Evolutionary conservation across 148 eudicot species (phyloP), one percentile per base, ranked within the genome.

Genomic region (Silene latifolia): DNA sequence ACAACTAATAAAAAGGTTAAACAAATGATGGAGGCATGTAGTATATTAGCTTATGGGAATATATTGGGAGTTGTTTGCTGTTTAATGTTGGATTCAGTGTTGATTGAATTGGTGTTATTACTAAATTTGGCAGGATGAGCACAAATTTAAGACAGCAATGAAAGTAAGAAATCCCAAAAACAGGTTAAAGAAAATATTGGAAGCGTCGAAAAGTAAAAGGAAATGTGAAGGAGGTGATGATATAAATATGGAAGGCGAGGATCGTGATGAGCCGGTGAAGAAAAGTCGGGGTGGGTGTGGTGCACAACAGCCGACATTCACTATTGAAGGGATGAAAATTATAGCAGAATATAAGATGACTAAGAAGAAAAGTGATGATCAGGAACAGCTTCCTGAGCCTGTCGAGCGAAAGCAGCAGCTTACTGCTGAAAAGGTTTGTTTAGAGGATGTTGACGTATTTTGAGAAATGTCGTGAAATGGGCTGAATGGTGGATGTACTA

Each of bases 151-250:
- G 79, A 89, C 85, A 82, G 98, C 99, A 32, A 72, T 88, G 84
- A 90, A 90, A 81, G 86, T 96, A 18, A 87, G 87, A 83, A 96
- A 92, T 67, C 98, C 99, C 0, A 96, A 96, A 80, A 87, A 89
- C 74, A 86, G 94, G 72, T 81, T 96, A 8, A 96, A 80, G 80
- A 89, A 82, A 84, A 90, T 96, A 27, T 85, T 90, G 79, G 99
- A 96, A 76, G 91, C 97, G 59, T 92, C 86, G 78, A 96, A 96
- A 85, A 87, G 89, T 78, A 96, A 96, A 86, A 84, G 81, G 72
- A 96, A 89, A 81, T 96, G 99, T 81, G 97, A 90, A 74, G 97
- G 94, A 17, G 98, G 98, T 71, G 99, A 96, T 74, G 96, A 89
- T 58, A 82, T 92, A 76, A 92, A 92, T 61, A 80, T 84, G 67